Percentiles rank a stretch among this genome's conserved stretches.
Evolutionary conservation across 179 eudicot genomes (phyloP).

Genomic region (Kewa caespitosa): DNA sequence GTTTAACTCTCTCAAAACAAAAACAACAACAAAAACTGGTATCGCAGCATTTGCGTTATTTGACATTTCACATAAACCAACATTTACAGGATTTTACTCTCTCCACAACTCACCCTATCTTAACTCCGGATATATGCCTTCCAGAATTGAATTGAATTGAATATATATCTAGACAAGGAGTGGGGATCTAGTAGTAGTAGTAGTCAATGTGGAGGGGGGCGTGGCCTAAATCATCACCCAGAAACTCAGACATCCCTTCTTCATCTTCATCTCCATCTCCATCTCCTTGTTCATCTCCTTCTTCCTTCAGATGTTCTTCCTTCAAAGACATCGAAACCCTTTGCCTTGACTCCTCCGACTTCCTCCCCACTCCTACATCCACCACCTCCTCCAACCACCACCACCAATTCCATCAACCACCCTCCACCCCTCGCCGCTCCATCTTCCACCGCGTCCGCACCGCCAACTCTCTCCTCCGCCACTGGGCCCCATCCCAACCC

Average conservation of each 20-base stretch:
- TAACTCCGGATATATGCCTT: background rate
- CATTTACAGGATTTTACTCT: background rate
- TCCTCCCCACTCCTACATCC: background rate
- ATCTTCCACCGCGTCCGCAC: constrained; percentile 45
- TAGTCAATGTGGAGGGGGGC: constrained; percentile 56
- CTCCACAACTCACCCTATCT: background rate
- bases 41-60: background rate
- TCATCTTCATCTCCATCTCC: background rate
- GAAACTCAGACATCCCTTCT: background rate
- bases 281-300: constrained; percentile 14
- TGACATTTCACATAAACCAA: background rate
- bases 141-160: background rate
- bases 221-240: constrained; percentile 38
- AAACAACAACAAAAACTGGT: too few species aligned
- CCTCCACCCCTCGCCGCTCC: constrained; percentile 24
- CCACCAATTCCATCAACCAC: constrained; percentile 7
- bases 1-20: background rate
- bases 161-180: too few species aligned
- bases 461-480: constrained; percentile 21
- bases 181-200: background rate
- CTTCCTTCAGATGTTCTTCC: constrained; percentile 52
- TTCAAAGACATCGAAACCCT: constrained; percentile 70
- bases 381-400: constrained; percentile 5
- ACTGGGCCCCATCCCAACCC: constrained; percentile 20
- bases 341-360: constrained; percentile 31